A percentile compares a stretch with the other conserved stretches of the same genome.
Evolutionary conservation across 2,329 filamentous ascomycete genomes (phyloP).

Genomic region (Alternaria arborescens): DNA sequence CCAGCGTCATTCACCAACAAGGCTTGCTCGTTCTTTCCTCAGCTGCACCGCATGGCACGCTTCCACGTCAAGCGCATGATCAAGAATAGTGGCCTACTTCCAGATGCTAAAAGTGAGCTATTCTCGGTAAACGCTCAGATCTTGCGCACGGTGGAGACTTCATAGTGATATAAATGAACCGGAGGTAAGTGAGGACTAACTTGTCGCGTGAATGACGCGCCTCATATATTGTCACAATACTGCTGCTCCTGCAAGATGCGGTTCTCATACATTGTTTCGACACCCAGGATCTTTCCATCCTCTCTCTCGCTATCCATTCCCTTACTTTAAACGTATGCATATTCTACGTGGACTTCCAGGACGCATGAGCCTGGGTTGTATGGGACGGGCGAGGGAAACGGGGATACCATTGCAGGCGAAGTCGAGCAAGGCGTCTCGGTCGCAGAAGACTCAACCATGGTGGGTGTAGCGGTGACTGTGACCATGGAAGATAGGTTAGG

Average conservation of each 20-base stretch:
- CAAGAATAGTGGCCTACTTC: not conserved
- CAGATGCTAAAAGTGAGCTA: too few relatives aligned
- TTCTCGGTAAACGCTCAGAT: too few relatives aligned
- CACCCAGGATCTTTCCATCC: too few relatives aligned
- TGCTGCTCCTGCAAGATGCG: not conserved
- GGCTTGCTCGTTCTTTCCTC: not conserved
- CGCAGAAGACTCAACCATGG: constrained; percentile 4
- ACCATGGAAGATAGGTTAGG: constrained; percentile 18
- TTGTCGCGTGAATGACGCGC: not conserved
- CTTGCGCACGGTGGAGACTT: too few relatives aligned
- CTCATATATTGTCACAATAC: not conserved
- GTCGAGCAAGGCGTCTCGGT: constrained; percentile 18
- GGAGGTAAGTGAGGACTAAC: not conserved
- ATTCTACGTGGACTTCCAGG: constrained; percentile 19
- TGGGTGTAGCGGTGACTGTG: not conserved
- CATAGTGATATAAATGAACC: too few relatives aligned
- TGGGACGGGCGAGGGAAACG: constrained; percentile 17
- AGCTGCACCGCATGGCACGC: not conserved
- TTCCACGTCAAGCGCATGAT: not conserved
- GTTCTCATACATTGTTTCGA: not conserved
- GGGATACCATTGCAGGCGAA: constrained; percentile 18
- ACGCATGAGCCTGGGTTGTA: constrained; percentile 20
- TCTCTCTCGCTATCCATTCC: too few relatives aligned
- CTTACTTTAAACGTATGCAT: constrained; percentile 10
- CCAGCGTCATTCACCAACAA: not conserved